Evolutionary conservation across 2,329 filamentous ascomycete genomes (phyloP), one percentile per base, ranked within the genome.

Genomic region (Lachnellula arida): DNA sequence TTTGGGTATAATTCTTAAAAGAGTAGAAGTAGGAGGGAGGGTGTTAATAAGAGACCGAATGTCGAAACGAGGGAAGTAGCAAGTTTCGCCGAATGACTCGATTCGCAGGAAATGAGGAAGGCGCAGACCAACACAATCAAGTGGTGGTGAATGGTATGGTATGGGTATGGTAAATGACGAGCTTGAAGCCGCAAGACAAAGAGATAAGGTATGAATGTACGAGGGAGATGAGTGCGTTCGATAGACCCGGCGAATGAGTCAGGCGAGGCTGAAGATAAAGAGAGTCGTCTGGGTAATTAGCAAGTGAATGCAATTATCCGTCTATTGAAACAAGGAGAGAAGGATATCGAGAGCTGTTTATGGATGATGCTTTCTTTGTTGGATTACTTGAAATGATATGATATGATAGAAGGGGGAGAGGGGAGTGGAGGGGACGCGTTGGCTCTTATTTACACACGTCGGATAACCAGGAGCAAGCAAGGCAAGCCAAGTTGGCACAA

Each of bases 291-390:
- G 61, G 59, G 59, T 61, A 59, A 57, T 59, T 52, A 51, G 25
- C 59, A 63, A 61, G 51, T 50, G 54, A 61, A 63, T 63, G 57
- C 54, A 51, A 57, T 47, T 60, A 61, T 63, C 59, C 54, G 51
- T 48, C 52, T 53, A 54, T 47, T 44, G 28, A 50, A 54, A 35
- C 19, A 49, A 40, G 49, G 51, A 44, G 25, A 19, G 42, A 17
- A 46, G 17, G 39, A 48, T 46, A 40, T 17, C 44, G 22, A 39
- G 47, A 35, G 37, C 14, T 56, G 19, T 43, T 17, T 43, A n/a
- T 46, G 42, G 55, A 50, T 46, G 46, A 32, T 32, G 28, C 28
- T 32, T 5, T 46, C 28, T 25, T 54, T 50, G 51, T 53, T 54
- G 44, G 15, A 46, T 46, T 46, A 46, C 14, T 22, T 40, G 37